Percentiles rank a stretch among this genome's conserved stretches.
Conservation (phyloP, 169 alveolate species). For the Plasmodium gonderi region DNA sequence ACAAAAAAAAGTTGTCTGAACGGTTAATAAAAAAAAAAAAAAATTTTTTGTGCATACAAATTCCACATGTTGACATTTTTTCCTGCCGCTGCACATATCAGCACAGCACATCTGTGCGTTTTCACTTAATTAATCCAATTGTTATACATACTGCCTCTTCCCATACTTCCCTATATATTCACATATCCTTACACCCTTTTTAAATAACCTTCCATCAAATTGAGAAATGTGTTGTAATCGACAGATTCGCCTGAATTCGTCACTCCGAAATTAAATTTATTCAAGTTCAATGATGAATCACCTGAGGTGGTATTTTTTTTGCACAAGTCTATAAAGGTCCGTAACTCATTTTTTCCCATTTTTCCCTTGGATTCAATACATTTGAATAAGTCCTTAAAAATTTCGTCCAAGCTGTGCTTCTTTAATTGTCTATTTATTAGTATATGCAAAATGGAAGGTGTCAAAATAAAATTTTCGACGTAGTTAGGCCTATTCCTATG, state of each 20-base stretch:
- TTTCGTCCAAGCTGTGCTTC: conserved; percentile 10
- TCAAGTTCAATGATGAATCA: conserved; percentile 21
- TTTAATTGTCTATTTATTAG: conserved; percentile 63
- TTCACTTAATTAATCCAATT: no score
- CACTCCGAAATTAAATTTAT: conserved; percentile 19
- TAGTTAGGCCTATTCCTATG: conserved; percentile 27
- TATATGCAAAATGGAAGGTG: conserved; percentile 42
- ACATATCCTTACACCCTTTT: background rate
- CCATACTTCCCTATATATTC: no score
- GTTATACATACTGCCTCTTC: no score
- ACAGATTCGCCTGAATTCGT: background rate
- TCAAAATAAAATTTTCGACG: conserved; percentile 54
- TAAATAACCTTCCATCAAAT: conserved; percentile 40
- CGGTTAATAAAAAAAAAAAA: background rate
- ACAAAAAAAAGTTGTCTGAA: background rate
- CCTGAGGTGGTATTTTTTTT: conserved; percentile 8
- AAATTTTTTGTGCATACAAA: background rate
- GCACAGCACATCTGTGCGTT: no score
- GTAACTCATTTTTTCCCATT: conserved; percentile 28
- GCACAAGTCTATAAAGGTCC: conserved; percentile 37
- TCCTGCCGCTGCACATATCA: no score
- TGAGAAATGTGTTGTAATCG: conserved; percentile 21
- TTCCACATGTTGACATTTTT: background rate
- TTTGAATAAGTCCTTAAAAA: conserved; percentile 55
- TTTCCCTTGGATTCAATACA: conserved; percentile 27